phyloP scores from a whole-genome alignment of 768 basidiomycete species.

The Suillus luteus region DNA sequence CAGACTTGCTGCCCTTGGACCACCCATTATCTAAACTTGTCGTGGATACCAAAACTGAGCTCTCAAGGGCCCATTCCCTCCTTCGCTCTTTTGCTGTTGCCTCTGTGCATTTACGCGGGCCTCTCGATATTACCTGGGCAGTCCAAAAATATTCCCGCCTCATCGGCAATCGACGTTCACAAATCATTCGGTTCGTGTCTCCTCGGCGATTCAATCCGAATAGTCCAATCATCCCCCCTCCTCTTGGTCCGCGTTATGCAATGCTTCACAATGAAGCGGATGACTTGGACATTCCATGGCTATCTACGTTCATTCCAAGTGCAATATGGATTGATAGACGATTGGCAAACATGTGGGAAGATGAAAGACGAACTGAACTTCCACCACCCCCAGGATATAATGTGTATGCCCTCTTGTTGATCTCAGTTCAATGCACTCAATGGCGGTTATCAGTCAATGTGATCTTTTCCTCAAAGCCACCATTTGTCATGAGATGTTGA shows the following conservation, averaged over 20 bases:
- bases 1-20: background rate
- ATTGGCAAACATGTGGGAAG: background rate
- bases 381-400: background rate
- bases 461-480: slow-evolving; percentile 1
- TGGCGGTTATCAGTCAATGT: background rate
- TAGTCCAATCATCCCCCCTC: background rate
- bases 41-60: background rate
- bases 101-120: background rate
- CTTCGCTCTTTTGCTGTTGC: background rate
- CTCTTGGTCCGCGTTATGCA: background rate
- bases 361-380: background rate
- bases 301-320: background rate
- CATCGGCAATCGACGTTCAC: background rate
- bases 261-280: background rate
- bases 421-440: background rate
- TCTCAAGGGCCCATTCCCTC: background rate
- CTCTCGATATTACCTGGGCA: background rate
- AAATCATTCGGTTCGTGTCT: background rate
- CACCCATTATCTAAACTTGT: background rate
- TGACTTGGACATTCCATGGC: background rate
- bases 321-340: slow-evolving; percentile 6
- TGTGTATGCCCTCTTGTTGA: background rate
- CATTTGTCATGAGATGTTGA: slow-evolving; percentile 5
- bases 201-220: background rate
- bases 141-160: slow-evolving; percentile 2